These are phyloP conservation scores for Pichia manshurica DNA, from an alignment of 805 yeast species.

Conservation along the genomic window DNA sequence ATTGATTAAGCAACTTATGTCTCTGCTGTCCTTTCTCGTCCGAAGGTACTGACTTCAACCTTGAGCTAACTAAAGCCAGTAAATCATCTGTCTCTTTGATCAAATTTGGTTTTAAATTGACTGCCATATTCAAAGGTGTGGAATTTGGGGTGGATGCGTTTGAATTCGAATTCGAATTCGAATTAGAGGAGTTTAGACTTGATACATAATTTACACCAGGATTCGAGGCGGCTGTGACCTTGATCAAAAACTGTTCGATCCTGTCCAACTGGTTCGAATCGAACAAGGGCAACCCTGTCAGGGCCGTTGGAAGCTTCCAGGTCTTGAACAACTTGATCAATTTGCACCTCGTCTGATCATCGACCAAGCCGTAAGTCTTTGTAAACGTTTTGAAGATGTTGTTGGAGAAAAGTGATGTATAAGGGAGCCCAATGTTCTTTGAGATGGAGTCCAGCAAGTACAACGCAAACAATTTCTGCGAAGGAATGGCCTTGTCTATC, in stretches of 20 bases:
- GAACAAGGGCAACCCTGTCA: slow-evolving; percentile 65
- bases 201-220: slow-evolving; percentile 7
- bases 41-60: slow-evolving; percentile 31
- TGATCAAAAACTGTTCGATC: slow-evolving; percentile 68
- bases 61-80: slow-evolving; percentile 38
- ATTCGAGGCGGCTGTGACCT: slow-evolving; percentile 41
- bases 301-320: slow-evolving; percentile 70
- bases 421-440: slow-evolving; percentile 86
- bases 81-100: slow-evolving; percentile 33
- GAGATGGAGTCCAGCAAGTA: slow-evolving; percentile 87
- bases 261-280: slow-evolving; percentile 60
- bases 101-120: slow-evolving; percentile 16
- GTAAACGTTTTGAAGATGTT: slow-evolving; percentile 66
- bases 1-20: slow-evolving; percentile 39
- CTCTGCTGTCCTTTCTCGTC: slow-evolving; percentile 40
- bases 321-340: slow-evolving; percentile 76
- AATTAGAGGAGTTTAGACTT: slow-evolving; percentile 5
- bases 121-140: neutral
- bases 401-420: slow-evolving; percentile 69
- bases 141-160: neutral
- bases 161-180: neutral
- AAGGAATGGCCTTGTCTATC: slow-evolving; percentile 71
- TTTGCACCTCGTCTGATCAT: slow-evolving; percentile 67
- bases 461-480: slow-evolving; percentile 75
- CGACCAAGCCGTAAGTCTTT: slow-evolving; percentile 71